Conservation (phyloP, 2,329 filamentous ascomycete species). For the Scopulariopsis brevicaulis region DNA sequence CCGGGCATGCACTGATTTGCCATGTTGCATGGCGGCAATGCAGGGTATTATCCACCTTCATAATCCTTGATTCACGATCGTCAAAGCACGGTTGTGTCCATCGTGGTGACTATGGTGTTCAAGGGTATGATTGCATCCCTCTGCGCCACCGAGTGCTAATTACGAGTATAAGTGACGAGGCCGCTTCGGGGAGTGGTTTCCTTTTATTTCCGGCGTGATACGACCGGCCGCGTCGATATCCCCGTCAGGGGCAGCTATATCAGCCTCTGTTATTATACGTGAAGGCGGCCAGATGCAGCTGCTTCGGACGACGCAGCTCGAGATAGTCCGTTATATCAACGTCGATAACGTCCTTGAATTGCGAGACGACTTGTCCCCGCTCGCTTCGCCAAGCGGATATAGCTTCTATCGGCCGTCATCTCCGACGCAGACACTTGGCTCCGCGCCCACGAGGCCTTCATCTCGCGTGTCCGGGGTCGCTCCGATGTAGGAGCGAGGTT, state of each 20-base stretch:
- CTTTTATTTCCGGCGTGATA: not conserved
- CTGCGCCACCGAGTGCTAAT: not conserved
- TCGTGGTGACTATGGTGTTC: not conserved
- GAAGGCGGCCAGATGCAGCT: not conserved
- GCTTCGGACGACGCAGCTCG: not conserved
- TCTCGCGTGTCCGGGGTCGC: not conserved
- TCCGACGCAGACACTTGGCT: not conserved
- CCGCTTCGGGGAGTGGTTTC: not conserved
- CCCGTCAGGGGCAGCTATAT: not conserved
- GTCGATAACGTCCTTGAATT: not conserved
- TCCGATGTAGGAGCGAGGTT: not conserved
- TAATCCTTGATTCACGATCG: not conserved
- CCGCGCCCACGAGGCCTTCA: not conserved
- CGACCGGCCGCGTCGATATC: not conserved
- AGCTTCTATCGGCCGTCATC: not conserved
- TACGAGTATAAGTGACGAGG: not conserved
- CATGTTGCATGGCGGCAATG: not conserved
- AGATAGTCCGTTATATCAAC: not conserved
- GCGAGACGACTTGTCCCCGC: not conserved
- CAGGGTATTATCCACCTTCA: not conserved
- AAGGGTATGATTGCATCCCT: not conserved
- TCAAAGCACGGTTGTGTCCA: not conserved
- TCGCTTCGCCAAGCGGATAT: not conserved
- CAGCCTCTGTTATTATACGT: not conserved
- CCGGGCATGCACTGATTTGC: not conserved